These are phyloP conservation scores for Pontederia crassipes DNA, from an alignment of 176 grass and related monocot species.

Conservation along the genomic window DNA sequence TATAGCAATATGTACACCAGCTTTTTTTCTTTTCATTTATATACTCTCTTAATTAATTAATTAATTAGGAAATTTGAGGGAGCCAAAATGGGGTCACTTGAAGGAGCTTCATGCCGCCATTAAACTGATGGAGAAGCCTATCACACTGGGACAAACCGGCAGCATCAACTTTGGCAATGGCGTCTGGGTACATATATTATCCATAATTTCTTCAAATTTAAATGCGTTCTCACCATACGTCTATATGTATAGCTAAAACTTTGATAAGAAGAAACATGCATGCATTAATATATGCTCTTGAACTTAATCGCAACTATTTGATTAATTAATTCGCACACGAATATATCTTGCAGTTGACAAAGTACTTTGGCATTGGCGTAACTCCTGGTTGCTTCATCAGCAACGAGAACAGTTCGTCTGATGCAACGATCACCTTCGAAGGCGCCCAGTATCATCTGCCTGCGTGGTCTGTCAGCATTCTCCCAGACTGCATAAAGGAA, in stretches of 20 bases:
- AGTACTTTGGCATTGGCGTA: slow-evolving; percentile 21
- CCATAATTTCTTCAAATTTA: no score
- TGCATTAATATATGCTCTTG: no score
- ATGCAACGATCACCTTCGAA: slow-evolving; percentile 37
- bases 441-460: slow-evolving; percentile 34
- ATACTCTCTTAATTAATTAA: not conserved
- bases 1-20: not conserved
- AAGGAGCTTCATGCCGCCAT: slow-evolving; percentile 63
- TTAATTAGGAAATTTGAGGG: slow-evolving; percentile 50
- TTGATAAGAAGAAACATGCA: no score
- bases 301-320: no score
- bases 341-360: slow-evolving; percentile 33
- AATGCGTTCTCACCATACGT: no score
- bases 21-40: not conserved
- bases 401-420: slow-evolving; percentile 34
- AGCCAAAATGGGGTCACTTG: slow-evolving; percentile 77
- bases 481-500: slow-evolving; percentile 56
- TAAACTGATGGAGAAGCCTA: slow-evolving; percentile 46
- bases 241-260: no score
- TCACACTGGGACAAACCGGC: slow-evolving; percentile 36
- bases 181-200: slow-evolving; percentile 8
- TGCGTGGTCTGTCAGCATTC: slow-evolving; percentile 76
- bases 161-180: slow-evolving; percentile 24
- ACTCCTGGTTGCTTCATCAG: slow-evolving; percentile 56
- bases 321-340: no score